A percentile compares a stretch with the other conserved stretches of the same genome.
Conservation (phyloP, 1,284 basidiomycete species). For the Boletus mariae region DNA sequence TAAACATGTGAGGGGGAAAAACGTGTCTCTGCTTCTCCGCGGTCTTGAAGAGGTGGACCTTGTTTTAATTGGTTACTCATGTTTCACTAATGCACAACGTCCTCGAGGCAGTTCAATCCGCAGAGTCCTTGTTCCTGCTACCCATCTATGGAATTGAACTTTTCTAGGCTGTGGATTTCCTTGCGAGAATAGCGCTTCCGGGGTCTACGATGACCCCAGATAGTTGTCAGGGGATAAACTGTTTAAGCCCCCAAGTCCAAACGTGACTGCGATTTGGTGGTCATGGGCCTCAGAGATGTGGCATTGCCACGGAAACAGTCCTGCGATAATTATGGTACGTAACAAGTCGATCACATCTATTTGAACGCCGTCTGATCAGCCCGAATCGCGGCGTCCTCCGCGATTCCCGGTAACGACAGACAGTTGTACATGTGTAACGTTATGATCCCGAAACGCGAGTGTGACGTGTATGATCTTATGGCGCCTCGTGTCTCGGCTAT, state of each 20-base stretch:
- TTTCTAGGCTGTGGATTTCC: not conserved
- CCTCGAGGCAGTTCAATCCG: constrained; percentile 26
- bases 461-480: constrained; percentile 31
- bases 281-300: constrained; percentile 5
- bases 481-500: constrained; percentile 31
- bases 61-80: constrained; percentile 16
- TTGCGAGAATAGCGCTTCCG: constrained; percentile 6
- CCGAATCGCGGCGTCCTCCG: constrained; percentile 25
- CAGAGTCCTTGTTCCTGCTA: constrained; percentile 32
- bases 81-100: constrained; percentile 24
- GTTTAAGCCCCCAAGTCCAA: not conserved
- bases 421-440: constrained; percentile 20
- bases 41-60: constrained; percentile 9
- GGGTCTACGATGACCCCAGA: constrained; percentile 20
- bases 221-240: constrained; percentile 10
- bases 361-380: constrained; percentile 25
- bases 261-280: not conserved
- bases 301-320: constrained; percentile 21
- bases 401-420: constrained; percentile 23
- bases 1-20: constrained; percentile 4
- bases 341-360: constrained; percentile 23
- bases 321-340: constrained; percentile 22
- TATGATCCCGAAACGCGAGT: constrained; percentile 29
- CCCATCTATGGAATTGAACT: constrained; percentile 30
- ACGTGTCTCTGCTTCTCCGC: constrained; percentile 22